Conservation (phyloP, 768 basidiomycete genomes). For the Bullera alba region DNA sequence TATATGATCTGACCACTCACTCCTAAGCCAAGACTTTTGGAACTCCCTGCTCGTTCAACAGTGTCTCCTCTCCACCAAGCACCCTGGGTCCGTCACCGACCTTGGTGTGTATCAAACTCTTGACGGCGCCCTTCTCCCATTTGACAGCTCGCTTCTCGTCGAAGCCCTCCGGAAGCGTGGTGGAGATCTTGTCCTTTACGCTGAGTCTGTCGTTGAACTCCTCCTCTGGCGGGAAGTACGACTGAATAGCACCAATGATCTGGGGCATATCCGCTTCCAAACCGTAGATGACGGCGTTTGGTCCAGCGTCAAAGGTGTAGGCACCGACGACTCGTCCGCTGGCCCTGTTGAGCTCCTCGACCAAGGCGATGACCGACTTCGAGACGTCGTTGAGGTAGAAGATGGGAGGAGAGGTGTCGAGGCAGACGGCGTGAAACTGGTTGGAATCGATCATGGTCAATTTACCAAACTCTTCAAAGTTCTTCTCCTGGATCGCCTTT, state of each 20-base stretch:
- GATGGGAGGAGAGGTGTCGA: conserved; percentile 95
- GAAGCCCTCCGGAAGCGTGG: conserved; percentile 59
- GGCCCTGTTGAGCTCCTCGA: conserved; percentile 87
- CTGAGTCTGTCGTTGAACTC: conserved; percentile 55
- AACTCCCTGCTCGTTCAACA: conserved; percentile 64
- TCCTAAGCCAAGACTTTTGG: conserved; percentile 50
- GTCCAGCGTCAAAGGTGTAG: conserved; percentile 98
- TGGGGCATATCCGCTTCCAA: conserved; percentile 66
- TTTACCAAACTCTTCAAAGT: conserved; percentile 81
- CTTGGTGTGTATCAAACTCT: conserved; percentile 80
- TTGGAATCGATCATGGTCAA: conserved; percentile 98
- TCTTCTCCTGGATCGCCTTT: conserved; percentile 65
- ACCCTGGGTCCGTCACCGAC: conserved; percentile 83
- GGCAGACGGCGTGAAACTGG: conserved; percentile 94
- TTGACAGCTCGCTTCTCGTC: conserved; percentile 57
- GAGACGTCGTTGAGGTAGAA: conserved; percentile 99
- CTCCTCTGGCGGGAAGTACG: conserved; percentile 83
- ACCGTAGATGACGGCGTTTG: conserved; percentile 96
- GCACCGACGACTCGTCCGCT: conserved; percentile 69
- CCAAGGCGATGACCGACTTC: conserved; percentile 79
- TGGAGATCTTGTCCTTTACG: conserved; percentile 34
- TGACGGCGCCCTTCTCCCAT: conserved; percentile 70
- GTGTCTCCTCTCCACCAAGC: conserved; percentile 56
- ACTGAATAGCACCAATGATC: conserved; percentile 66
- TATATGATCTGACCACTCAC: too few relatives aligned